Evolutionary conservation across 768 basidiomycete genomes (phyloP), one percentile per base, ranked within the genome.

Genomic region (Boletus subparvulus): DNA sequence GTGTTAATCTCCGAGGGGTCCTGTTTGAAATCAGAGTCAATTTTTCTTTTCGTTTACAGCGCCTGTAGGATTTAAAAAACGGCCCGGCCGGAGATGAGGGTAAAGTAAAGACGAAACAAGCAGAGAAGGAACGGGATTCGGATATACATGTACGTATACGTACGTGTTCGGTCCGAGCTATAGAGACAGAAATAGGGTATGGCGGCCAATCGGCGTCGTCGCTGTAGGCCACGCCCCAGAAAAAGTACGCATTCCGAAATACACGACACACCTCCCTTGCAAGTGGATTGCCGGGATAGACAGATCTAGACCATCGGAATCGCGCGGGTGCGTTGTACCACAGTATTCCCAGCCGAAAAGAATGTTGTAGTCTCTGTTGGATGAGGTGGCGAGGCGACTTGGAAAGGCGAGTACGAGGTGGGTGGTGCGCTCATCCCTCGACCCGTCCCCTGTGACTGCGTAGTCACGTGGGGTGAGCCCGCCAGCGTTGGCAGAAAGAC

Each of bases 251-350:
- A 12, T 10, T 17, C 28, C 4, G 35, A 24, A 54, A 37, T n/a
- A 21, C 17, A 45, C 11, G 36, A 21, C 26, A 21, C 26, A 13
- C 41, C 9, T 17, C 11, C 4, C 14, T 19, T 28, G 21, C 11
- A 17, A 35, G 8, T 12, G 17, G 6, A 30, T 30, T 10, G 35
- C 45, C 19, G 11, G 37, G 1, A 21, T 36, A 21, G 8, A 6
- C 16, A 4, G 11, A 49, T 39, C 44, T 60, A 69, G 35, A 69
- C 14, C 4, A 69, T 69, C 8, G 67, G 67, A 52, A 70, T 56
- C 19, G 60, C 21, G 3, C 13, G 66, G 21, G 54, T 48, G 19
- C 45, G 58, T 8, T 51, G 64, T 24, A 10, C 11, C 16, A 24
- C 28, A 19, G 32, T 26, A 19, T 47, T 42, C 17, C 54, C 52